Conservation (phyloP, 352 stramenopile species). For the Thalassiosira livingstoniorum region DNA sequence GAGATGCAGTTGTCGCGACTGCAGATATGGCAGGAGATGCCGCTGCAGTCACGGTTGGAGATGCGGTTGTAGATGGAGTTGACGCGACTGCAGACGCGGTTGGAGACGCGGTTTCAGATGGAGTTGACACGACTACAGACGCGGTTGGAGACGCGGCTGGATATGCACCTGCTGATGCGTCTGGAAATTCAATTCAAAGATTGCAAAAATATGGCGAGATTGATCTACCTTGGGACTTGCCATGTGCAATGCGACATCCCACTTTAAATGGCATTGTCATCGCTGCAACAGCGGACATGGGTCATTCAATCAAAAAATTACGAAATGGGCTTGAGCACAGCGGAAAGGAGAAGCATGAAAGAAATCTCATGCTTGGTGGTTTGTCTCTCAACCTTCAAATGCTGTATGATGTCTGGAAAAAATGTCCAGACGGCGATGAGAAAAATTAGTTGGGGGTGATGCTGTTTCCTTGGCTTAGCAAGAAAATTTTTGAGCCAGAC, state of each 20-base stretch:
- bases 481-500: background rate
- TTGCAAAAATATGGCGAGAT: no score
- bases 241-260: background rate
- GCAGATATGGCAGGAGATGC: no score
- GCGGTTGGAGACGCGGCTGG: no score
- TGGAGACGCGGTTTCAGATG: no score
- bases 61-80: no score
- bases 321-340: background rate
- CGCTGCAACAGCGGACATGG: background rate
- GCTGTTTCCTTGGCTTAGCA: background rate
- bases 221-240: background rate
- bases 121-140: no score
- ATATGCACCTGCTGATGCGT: no score
- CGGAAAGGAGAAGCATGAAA: background rate
- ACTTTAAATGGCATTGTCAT: background rate
- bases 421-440: background rate
- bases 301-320: background rate
- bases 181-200: no score
- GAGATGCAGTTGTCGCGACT: no score
- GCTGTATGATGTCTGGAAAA: background rate
- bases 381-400: background rate
- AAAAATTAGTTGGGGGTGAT: background rate
- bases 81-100: no score
- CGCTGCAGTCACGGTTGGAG: no score
- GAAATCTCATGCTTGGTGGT: background rate